These are phyloP conservation scores for Paraleonurus japonicus DNA, from an alignment of 257 asterid species.

Conservation along the genomic window DNA sequence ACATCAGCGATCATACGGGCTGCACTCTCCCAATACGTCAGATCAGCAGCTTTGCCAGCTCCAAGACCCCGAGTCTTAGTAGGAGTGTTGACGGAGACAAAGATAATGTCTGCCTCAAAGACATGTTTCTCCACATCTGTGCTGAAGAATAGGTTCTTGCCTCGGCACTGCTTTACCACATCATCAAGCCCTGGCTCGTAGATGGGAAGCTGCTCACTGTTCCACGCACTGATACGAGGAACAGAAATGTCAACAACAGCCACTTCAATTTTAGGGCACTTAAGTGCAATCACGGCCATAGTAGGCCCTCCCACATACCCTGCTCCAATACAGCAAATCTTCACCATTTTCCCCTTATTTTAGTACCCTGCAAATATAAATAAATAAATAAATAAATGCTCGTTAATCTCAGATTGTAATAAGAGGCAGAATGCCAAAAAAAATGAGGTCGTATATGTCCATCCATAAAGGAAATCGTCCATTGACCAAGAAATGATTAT, in stretches of 20 bases:
- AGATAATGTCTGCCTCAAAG: slow-evolving; percentile 86
- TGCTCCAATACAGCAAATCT: slow-evolving; percentile 97
- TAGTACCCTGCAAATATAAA: slow-evolving; percentile 30
- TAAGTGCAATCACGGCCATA: slow-evolving; percentile 95
- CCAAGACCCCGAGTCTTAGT: slow-evolving; percentile 96
- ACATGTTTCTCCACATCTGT: slow-evolving; percentile 95
- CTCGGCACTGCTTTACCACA: slow-evolving; percentile 92
- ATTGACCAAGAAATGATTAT: slow-evolving; percentile 1
- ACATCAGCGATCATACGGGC: slow-evolving; percentile 99
- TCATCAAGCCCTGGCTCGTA: slow-evolving; percentile 99
- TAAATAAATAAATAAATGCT: no score
- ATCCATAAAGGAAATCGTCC: neutral
- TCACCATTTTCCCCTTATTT: slow-evolving; percentile 64
- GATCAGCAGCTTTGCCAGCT: slow-evolving; percentile 96
- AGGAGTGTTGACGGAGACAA: slow-evolving; percentile 95
- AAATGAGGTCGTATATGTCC: neutral
- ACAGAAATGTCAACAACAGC: slow-evolving; percentile 88
- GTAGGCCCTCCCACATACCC: slow-evolving; percentile 98
- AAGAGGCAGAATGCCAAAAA: neutral
- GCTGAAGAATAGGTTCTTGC: slow-evolving; percentile 93
- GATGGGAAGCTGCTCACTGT: slow-evolving; percentile 88
- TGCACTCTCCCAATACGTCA: slow-evolving; percentile 97
- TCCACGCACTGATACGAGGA: slow-evolving; percentile 89
- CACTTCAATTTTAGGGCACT: slow-evolving; percentile 79
- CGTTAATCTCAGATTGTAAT: neutral